Percentiles rank a stretch among this genome's conserved stretches.
Conservation (phyloP, 1,284 basidiomycete genomes). For the Rhodotorula glutinis region DNA sequence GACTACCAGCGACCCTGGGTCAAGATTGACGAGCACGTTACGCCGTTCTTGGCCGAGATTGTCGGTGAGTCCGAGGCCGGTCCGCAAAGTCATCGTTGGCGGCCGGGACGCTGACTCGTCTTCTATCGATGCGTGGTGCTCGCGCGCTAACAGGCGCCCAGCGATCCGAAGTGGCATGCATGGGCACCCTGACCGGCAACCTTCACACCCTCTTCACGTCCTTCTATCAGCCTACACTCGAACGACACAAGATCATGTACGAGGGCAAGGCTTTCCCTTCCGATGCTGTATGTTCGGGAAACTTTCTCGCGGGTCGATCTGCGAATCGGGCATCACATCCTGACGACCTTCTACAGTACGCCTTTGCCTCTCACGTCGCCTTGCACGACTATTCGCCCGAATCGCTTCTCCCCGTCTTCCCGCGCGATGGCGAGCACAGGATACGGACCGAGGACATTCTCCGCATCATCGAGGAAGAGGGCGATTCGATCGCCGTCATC, state of each 20-base stretch:
- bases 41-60: slow-evolving; percentile 72
- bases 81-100: not conserved
- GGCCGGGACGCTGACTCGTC: not conserved
- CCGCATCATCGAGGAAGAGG: slow-evolving; percentile 67
- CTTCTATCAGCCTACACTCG: slow-evolving; percentile 83
- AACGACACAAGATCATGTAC: slow-evolving; percentile 89
- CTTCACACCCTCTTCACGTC: slow-evolving; percentile 89
- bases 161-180: slow-evolving; percentile 84
- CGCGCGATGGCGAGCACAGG: slow-evolving; percentile 77
- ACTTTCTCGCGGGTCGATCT: too few relatives aligned
- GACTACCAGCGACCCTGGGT: slow-evolving; percentile 81
- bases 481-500: slow-evolving; percentile 75
- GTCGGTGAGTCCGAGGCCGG: slow-evolving; percentile 60
- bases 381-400: slow-evolving; percentile 75
- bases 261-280: slow-evolving; percentile 93
- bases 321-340: too few relatives aligned
- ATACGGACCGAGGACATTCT: slow-evolving; percentile 89
- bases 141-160: slow-evolving; percentile 81
- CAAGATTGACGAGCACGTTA: slow-evolving; percentile 68
- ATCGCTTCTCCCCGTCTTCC: slow-evolving; percentile 73
- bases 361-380: slow-evolving; percentile 80
- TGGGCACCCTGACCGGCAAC: slow-evolving; percentile 90
- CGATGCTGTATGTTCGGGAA: slow-evolving; percentile 69
- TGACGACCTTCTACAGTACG: slow-evolving; percentile 63
- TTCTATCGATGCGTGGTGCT: too few relatives aligned